A percentile compares a stretch with the other conserved stretches of the same genome.
phyloP scores from a whole-genome alignment of 495 filamentous ascomycete genomes.

The Eremomyces bilateralis region DNA sequence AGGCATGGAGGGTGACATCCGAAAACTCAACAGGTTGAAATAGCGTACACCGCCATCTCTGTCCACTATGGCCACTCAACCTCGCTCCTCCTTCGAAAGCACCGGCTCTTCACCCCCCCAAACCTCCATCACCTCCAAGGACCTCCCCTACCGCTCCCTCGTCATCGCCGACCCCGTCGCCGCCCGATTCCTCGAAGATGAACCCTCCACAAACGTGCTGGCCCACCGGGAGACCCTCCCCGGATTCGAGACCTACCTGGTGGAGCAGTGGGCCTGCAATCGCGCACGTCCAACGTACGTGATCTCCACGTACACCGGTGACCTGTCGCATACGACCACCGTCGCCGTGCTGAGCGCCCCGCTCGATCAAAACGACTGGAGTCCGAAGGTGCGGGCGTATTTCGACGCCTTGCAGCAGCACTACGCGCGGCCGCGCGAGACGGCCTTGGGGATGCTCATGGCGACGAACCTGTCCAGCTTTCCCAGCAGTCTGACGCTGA shows the following conservation, averaged over 20 bases:
- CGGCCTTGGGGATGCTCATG: constrained; percentile 66
- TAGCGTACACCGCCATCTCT: too few species aligned
- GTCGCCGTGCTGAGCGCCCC: constrained; percentile 74
- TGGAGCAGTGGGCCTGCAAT: constrained; percentile 97
- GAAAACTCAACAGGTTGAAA: too few species aligned
- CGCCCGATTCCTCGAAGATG: constrained; percentile 84
- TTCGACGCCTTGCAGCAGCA: constrained; percentile 69
- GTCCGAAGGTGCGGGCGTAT: constrained; percentile 53
- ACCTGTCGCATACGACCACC: constrained; percentile 49
- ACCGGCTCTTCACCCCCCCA: too few species aligned
- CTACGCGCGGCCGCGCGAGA: constrained; percentile 65
- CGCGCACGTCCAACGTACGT: constrained; percentile 74
- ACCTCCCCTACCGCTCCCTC: too few species aligned
- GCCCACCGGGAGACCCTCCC: constrained; percentile 42
- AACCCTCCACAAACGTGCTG: constrained; percentile 53
- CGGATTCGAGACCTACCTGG: constrained; percentile 85
- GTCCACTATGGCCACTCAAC: too few species aligned
- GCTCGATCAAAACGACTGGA: constrained; percentile 62
- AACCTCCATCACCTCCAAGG: too few species aligned
- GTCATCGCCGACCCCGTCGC: too few species aligned
- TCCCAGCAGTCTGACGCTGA: constrained; percentile 71
- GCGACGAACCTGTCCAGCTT: constrained; percentile 83
- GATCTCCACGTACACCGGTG: constrained; percentile 85
- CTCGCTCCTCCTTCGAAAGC: too few species aligned
- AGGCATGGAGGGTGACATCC: too few species aligned